phyloP scores from a whole-genome alignment of 805 yeast genomes.

The Kodamaea restingae region DNA sequence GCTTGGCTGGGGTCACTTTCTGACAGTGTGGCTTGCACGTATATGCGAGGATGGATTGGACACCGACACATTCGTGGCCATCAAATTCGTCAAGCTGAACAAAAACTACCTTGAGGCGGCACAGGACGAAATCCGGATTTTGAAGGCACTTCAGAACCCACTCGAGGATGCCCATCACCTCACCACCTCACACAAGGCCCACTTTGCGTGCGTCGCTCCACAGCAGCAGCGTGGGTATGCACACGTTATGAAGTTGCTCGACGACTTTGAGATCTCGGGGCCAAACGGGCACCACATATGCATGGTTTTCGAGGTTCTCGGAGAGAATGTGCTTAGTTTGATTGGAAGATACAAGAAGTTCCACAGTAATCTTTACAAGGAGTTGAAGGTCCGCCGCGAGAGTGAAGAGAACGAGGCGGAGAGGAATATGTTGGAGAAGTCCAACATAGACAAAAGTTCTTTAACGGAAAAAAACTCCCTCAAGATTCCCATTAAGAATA shows the following conservation, averaged over 20 bases:
- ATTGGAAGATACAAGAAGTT: conserved; percentile 44
- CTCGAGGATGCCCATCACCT: conserved; percentile 11
- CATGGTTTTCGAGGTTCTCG: conserved; percentile 64
- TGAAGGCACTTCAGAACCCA: conserved; percentile 34
- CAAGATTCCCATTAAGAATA: too few relatives aligned
- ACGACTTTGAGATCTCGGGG: conserved; percentile 53
- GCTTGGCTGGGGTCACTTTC: conserved; percentile 70
- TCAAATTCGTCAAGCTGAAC: conserved; percentile 57
- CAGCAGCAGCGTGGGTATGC: conserved; percentile 45
- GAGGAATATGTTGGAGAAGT: neutral
- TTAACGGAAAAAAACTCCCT: too few relatives aligned
- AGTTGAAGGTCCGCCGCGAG: conserved; percentile 8
- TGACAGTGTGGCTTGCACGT: conserved; percentile 65
- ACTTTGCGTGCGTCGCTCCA: neutral
- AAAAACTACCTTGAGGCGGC: conserved; percentile 59
- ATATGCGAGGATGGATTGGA: conserved; percentile 8
- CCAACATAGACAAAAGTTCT: conserved; percentile 1
- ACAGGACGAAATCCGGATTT: conserved; percentile 53
- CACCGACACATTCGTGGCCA: conserved; percentile 45
- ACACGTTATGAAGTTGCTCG: conserved; percentile 50
- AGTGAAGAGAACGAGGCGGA: conserved; percentile 1
- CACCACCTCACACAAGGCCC: conserved; percentile 2
- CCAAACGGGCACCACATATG: conserved; percentile 64
- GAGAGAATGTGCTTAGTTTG: conserved; percentile 54
- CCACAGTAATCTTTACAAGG: conserved; percentile 24